Conservation (phyloP, 805 yeast species). For the Kodamaea sagamina region DNA sequence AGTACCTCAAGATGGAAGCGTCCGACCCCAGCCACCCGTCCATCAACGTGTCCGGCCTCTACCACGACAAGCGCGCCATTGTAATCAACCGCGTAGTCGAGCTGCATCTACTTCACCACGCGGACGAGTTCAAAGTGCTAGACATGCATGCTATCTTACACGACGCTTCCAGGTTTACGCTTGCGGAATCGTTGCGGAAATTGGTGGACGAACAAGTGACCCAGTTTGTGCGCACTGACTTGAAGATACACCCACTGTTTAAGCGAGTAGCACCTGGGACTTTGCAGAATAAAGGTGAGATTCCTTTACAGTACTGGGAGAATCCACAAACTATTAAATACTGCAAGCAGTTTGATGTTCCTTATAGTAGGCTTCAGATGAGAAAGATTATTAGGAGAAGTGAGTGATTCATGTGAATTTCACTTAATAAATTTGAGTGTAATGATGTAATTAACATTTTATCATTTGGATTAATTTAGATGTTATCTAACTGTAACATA, state of each 20-base stretch:
- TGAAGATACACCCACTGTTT: constrained; percentile 14
- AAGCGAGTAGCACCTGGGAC: constrained; percentile 21
- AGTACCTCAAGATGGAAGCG: constrained; percentile 43
- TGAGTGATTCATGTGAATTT: no score
- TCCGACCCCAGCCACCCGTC: constrained; percentile 19
- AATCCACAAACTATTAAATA: constrained; percentile 40
- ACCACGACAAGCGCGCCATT: constrained; percentile 34
- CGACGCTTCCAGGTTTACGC: constrained; percentile 14
- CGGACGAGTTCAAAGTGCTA: constrained; percentile 17
- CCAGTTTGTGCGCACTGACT: constrained; percentile 13
- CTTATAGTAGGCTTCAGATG: not conserved
- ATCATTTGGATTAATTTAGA: no score
- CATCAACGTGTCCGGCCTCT: constrained; percentile 17
- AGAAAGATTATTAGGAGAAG: not conserved
- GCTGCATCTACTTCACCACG: constrained; percentile 18
- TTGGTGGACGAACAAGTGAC: constrained; percentile 22
- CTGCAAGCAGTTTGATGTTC: constrained; percentile 28
- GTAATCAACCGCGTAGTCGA: constrained; percentile 41
- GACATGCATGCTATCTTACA: constrained; percentile 16
- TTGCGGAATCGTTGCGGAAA: constrained; percentile 23
- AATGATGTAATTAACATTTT: no score
- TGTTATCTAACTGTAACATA: no score
- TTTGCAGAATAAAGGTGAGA: constrained; percentile 10
- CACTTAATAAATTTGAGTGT: no score
- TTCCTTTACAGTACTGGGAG: constrained; percentile 31